Base-by-base conservation (phyloP, 2,329 filamentous ascomycete species). In the Amphichorda felina region DNA sequence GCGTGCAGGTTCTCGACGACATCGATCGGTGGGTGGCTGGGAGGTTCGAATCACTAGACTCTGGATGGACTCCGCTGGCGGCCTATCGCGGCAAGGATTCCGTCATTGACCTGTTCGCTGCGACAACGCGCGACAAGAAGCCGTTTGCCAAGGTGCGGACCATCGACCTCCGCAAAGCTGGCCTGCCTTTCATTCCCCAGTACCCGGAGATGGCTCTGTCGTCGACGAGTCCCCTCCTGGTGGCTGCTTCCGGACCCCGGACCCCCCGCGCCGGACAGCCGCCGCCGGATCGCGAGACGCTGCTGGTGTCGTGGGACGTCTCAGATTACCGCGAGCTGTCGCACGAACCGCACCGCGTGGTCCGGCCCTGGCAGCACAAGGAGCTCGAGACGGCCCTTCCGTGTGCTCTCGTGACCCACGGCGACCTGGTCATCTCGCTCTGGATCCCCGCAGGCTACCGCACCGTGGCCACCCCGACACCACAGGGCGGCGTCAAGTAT, bases 181-280 rank as follows among this genome's bases (percentile, higher is more conserved):
- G 49, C 15, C 49, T 63, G 13, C 59, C 59, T 1, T 49, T 60
- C 24, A 27, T 57, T 1, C 57, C 57, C 8, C 53, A 59, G 32
- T 59, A 55, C 32, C 59, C 59, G 1, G 59, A 62, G 42, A 48
- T 63, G 5, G 57, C 58, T 5, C 48, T 61, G 31, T 62, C 59
- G 1, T 47, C 53, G 2, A 62, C 57, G 1, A 56, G 55, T 2
- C 58, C 58, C 0, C 45, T 63, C 10, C 49, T 63, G 10, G 49
- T 60, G 7, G 50, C 51, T 8, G 59, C 57, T 2, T 56, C 58
- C 0, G 59, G 59, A 0, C 59, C 59, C 2, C 50, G 59, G 2
- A 58, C 58, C 2, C 57, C 59, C 0, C 51, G 56, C 5, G 49
- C 47, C 2, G 57, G 56, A 11, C 48, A 54, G 33, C 57, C 59